These are phyloP conservation scores for Monosporascus sp. DNA, from an alignment of 2,329 filamentous ascomycete species.

Conservation along the genomic window DNA sequence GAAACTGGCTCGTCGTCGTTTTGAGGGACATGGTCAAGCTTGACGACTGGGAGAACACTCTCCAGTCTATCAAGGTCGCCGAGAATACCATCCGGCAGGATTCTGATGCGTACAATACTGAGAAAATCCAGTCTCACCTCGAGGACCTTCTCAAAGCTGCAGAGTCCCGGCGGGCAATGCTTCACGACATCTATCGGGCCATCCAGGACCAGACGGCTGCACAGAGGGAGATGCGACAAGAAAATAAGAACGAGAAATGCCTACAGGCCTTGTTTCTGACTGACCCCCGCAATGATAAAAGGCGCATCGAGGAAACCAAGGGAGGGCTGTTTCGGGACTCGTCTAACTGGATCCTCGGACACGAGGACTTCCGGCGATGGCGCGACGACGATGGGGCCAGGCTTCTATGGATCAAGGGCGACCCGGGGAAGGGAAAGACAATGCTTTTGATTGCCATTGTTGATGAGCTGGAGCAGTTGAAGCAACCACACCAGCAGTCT, in stretches of 20 bases:
- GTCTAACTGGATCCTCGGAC: too few species aligned
- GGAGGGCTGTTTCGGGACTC: too few species aligned
- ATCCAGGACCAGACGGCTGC: too few species aligned
- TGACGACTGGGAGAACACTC: constrained; percentile 30
- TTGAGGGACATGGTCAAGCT: constrained; percentile 24
- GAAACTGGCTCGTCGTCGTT: constrained; percentile 21
- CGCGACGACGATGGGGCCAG: too few species aligned
- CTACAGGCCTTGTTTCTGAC: constrained; percentile 5
- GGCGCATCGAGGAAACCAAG: too few species aligned
- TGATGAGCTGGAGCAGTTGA: constrained; percentile 14
- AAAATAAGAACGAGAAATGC: constrained; percentile 4
- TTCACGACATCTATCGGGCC: background rate
- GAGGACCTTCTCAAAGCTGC: background rate
- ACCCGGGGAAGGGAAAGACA: constrained; percentile 22
- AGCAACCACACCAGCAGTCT: constrained; percentile 4
- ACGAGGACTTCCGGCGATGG: too few species aligned
- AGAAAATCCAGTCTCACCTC: background rate
- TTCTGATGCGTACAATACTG: constrained; percentile 3
- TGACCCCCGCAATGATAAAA: too few species aligned
- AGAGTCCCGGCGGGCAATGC: background rate
- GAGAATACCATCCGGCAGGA: constrained; percentile 13
- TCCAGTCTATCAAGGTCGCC: constrained; percentile 23
- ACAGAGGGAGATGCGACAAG: constrained; percentile 6
- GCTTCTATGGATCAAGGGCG: constrained; percentile 11
- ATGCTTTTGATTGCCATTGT: constrained; percentile 28